Evolutionary conservation across 2,329 filamentous ascomycete species (phyloP).

Genomic region (Fusarium praegraminearum): DNA sequence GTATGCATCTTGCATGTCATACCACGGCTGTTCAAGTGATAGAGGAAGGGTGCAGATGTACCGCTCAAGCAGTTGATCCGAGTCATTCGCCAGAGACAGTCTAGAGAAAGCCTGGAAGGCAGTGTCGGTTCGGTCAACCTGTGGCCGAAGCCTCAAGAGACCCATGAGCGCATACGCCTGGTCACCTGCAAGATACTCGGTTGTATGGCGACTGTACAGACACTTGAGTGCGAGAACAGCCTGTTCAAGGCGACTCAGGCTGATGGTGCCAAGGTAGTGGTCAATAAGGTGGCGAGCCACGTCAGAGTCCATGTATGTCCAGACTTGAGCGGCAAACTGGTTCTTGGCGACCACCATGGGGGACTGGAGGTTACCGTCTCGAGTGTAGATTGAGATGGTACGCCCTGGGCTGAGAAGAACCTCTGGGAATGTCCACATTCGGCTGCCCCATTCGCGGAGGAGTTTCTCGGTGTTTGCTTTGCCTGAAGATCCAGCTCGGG

Average conservation of each 20-base stretch:
- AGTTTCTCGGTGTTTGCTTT: constrained; percentile 41
- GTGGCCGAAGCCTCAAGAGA: constrained; percentile 50
- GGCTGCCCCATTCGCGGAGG: constrained; percentile 47
- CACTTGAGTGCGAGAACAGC: constrained; percentile 49
- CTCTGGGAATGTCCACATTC: constrained; percentile 49
- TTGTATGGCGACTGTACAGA: constrained; percentile 47
- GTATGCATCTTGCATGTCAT: constrained; percentile 51
- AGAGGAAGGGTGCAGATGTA: constrained; percentile 50
- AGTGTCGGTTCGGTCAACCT: constrained; percentile 50
- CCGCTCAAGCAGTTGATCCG: constrained; percentile 52
- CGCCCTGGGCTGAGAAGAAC: constrained; percentile 46
- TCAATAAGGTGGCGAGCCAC: constrained; percentile 51
- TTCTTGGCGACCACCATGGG: constrained; percentile 48
- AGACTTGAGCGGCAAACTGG: constrained; percentile 50
- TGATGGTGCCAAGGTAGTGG: constrained; percentile 51
- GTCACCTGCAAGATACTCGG: constrained; percentile 47
- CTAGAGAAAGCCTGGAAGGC: constrained; percentile 54
- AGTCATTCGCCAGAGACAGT: constrained; percentile 53
- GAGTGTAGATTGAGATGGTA: constrained; percentile 44
- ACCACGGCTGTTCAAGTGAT: constrained; percentile 45
- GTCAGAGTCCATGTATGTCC: constrained; percentile 47
- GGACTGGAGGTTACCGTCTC: constrained; percentile 38
- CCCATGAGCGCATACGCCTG: constrained; percentile 55
- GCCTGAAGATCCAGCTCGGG: constrained; percentile 11
- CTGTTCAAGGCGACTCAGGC: constrained; percentile 52